Evolutionary conservation across 768 basidiomycete species (phyloP), one percentile per base, ranked within the genome.

Genomic region (Hypholoma sublateritium): DNA sequence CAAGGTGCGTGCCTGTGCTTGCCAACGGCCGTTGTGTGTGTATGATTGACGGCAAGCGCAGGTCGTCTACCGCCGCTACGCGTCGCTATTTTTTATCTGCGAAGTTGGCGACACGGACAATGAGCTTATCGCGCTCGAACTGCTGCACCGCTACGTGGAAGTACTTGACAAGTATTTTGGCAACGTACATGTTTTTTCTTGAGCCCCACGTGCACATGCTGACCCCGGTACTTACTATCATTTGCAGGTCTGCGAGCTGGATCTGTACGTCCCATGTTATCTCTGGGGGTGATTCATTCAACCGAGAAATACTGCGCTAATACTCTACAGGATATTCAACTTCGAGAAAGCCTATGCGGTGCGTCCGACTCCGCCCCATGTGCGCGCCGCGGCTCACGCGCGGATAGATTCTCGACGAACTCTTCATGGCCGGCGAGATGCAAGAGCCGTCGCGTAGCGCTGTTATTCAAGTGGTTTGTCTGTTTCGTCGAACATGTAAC

Each of bases 331-430:
- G 52, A 96, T 98, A 63, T 98, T 97, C 83, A 97, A 97, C 76
- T 98, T 98, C 70, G 91, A 98, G 69, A 92, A 94, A 70, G 96
- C 95, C 1, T 97, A 94, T 69, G 86, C 91, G 4, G 95, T 91
- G 17, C 28, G 72, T 69, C 19, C 12, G 12, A 34, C 5, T 13
- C 44, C 21, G 13, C 17, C 7, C 4, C 13, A 9, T 17, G 14
- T n/a, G 19, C 35, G 28, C 17, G 21, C 17, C 16, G 35, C 13
- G 5, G 46, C 43, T 37, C 11, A 49, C 35, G 35, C 46, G 46
- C 25, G 19, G 1, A 28, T 44, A 91, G 89, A 85, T 98, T 57
- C 75, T 98, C 36, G 96, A 98, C 67, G 95, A 98, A 70, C 80
- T 98, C 42, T 85, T 98, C 62, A 89, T 97, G 28, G 88, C 92